A percentile compares a stretch with the other conserved stretches of the same genome.
Evolutionary conservation across 1,284 basidiomycete genomes (phyloP).

Genomic region (Boletellus sp.): DNA sequence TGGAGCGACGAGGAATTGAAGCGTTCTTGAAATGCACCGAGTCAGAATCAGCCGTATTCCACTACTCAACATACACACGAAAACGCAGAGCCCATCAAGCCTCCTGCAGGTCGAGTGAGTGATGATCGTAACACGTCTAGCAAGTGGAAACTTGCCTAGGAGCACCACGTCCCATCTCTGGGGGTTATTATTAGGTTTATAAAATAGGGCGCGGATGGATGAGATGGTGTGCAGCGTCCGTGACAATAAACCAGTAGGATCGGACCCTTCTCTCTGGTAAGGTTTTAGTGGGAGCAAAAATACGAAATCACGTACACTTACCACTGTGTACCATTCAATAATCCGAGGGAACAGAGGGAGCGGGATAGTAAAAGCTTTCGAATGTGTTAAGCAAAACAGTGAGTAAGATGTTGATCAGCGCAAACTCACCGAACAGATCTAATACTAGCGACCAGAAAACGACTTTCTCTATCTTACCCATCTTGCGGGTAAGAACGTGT

Average conservation of each 20-base stretch:
- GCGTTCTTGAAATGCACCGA: constrained; percentile 46
- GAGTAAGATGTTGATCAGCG: neutral
- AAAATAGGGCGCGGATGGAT: constrained; percentile 57
- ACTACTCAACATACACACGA: constrained; percentile 52
- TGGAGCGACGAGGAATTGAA: constrained; percentile 86
- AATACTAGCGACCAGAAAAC: constrained; percentile 82
- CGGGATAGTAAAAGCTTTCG: constrained; percentile 86
- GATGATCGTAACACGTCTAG: neutral
- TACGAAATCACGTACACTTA: constrained; percentile 31
- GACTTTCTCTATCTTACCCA: constrained; percentile 68
- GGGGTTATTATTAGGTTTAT: constrained; percentile 57
- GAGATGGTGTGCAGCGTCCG: constrained; percentile 64
- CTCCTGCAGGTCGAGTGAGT: constrained; percentile 45
- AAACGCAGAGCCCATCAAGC: constrained; percentile 86
- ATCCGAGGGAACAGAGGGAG: constrained; percentile 86
- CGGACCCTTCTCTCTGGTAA: constrained; percentile 62
- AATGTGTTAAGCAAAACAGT: constrained; percentile 11
- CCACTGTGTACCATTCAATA: constrained; percentile 84
- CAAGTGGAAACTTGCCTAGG: constrained; percentile 45
- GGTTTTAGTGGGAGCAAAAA: neutral
- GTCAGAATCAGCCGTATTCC: constrained; percentile 5
- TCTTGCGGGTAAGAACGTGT: constrained; percentile 24
- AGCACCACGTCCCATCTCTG: constrained; percentile 81
- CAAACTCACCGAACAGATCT: constrained; percentile 69
- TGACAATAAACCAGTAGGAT: constrained; percentile 67